Evolutionary conservation across 1,139 yeast genomes (phyloP).

Genomic region (Magnusiomyces clavatus): DNA sequence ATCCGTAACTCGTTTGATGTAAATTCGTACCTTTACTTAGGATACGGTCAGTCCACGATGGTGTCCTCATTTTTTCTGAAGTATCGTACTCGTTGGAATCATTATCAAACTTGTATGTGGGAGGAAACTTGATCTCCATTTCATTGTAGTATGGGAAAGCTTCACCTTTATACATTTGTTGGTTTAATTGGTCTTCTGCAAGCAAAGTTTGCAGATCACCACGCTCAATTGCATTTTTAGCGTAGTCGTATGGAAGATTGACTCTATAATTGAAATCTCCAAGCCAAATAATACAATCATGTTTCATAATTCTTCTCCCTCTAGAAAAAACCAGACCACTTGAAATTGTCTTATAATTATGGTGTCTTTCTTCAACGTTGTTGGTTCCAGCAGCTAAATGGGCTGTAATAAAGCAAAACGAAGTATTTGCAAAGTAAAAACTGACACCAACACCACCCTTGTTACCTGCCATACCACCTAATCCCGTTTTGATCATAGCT

Average conservation of each 20-base stretch:
- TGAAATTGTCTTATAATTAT: slow-evolving; percentile 75
- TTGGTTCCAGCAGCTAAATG: slow-evolving; percentile 91
- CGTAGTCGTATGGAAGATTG: slow-evolving; percentile 65
- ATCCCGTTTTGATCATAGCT: slow-evolving; percentile 75
- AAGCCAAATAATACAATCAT: slow-evolving; percentile 84
- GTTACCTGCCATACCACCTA: slow-evolving; percentile 88
- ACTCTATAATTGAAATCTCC: slow-evolving; percentile 94
- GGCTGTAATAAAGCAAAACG: slow-evolving; percentile 76
- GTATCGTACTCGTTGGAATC: slow-evolving; percentile 80
- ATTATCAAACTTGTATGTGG: slow-evolving; percentile 91
- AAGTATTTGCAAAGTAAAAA: slow-evolving; percentile 67
- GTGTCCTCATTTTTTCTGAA: slow-evolving; percentile 84
- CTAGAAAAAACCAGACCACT: slow-evolving; percentile 73
- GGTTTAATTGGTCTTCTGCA: slow-evolving; percentile 72
- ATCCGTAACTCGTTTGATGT: slow-evolving; percentile 57
- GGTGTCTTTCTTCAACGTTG: slow-evolving; percentile 79
- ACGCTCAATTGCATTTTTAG: slow-evolving; percentile 46
- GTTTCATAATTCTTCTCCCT: slow-evolving; percentile 62
- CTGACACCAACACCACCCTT: slow-evolving; percentile 89
- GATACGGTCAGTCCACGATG: slow-evolving; percentile 95
- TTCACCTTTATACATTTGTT: slow-evolving; percentile 80
- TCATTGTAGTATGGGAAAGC: slow-evolving; percentile 80
- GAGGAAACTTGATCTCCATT: slow-evolving; percentile 68
- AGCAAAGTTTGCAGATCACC: slow-evolving; percentile 46
- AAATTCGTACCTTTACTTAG: slow-evolving; percentile 46